Evolutionary conservation across 371 early-diverging fungal genomes (phyloP), one percentile per base, ranked within the genome.

Genomic region (Mucor saturninus): DNA sequence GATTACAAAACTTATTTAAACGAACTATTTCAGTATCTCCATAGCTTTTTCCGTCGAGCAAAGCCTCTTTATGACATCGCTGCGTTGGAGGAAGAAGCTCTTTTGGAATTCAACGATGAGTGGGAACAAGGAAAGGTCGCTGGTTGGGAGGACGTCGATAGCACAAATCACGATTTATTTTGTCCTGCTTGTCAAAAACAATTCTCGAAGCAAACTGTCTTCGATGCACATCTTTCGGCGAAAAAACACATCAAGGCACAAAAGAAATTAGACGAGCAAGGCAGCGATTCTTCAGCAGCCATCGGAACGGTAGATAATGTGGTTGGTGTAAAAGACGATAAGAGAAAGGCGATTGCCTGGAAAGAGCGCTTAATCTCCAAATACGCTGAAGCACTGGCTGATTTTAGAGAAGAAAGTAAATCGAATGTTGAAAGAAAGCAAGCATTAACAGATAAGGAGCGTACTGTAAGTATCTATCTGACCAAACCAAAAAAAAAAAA

Each of bases 391-490:
- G 80, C 83, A 10, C 67, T 97, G 31, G 72, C 71, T 7, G 75
- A 83, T 31, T 75, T 81, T 56, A 75, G 89, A 48, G 90, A 91
- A 39, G 96, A 93, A 26, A 97, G 96, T 14, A 87, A 87, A 62
- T 87, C 90, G 15, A 89, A 95, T 65, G 90, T 96, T 0, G 96
- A 97, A 72, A 83, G 97, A 61, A 95, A 97, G 67, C 97, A 97
- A 69, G 89, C 96, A n/a, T 79, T 96, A 59, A 97, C 98, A 8
- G 93, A 91, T 28, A 83, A 87, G 43, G 98, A 97, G 74, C 84
- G 93, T 51, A 76, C 79, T 15, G 86, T 84, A 81, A 81, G 82
- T 71, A 15, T 32, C n/a, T 30, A 3, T 38, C 5, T 50, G 4
- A 13, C 10, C n/a, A 31, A 8, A 43, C 13, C 32, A 21, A 43